Evolutionary conservation across 2,329 filamentous ascomycete species (phyloP).

Genomic region (Septoria linicola): DNA sequence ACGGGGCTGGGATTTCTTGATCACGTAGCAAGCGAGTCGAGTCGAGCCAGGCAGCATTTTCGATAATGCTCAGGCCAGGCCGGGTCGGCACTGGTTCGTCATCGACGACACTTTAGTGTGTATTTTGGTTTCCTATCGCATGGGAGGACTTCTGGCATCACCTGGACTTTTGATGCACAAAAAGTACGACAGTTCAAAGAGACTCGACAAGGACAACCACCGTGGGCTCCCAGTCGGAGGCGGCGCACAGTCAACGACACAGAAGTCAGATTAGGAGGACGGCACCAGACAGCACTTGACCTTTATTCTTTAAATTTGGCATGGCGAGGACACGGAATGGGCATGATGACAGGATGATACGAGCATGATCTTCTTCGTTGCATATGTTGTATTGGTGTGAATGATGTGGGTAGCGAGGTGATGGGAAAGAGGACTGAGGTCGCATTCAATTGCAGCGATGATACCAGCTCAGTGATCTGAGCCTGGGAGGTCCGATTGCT

Average conservation of each 20-base stretch:
- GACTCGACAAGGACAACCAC: background rate
- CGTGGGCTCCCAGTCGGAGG: background rate
- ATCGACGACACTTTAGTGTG: background rate
- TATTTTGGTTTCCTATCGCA: background rate
- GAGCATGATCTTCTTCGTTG: too few species aligned
- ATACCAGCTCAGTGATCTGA: background rate
- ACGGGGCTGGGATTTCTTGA: constrained; percentile 61
- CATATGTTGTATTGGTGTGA: too few species aligned
- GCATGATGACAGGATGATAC: too few species aligned
- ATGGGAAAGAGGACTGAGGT: too few species aligned
- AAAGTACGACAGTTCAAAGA: constrained; percentile 8
- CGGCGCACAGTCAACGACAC: background rate
- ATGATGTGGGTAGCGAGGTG: too few species aligned
- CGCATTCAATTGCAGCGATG: background rate
- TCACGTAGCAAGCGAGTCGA: too few species aligned
- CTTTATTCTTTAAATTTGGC: too few species aligned
- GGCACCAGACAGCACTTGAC: too few species aligned
- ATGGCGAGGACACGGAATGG: too few species aligned
- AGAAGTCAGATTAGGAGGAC: background rate
- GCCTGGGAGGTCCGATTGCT: background rate
- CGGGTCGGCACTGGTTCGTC: background rate
- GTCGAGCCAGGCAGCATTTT: background rate
- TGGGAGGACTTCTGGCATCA: constrained; percentile 8
- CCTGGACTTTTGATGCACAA: constrained; percentile 5
- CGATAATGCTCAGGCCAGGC: background rate